A percentile compares a stretch with the other conserved stretches of the same genome.
phyloP scores from a whole-genome alignment of 2,329 filamentous ascomycete genomes.

The Calonectria henricotiae region DNA sequence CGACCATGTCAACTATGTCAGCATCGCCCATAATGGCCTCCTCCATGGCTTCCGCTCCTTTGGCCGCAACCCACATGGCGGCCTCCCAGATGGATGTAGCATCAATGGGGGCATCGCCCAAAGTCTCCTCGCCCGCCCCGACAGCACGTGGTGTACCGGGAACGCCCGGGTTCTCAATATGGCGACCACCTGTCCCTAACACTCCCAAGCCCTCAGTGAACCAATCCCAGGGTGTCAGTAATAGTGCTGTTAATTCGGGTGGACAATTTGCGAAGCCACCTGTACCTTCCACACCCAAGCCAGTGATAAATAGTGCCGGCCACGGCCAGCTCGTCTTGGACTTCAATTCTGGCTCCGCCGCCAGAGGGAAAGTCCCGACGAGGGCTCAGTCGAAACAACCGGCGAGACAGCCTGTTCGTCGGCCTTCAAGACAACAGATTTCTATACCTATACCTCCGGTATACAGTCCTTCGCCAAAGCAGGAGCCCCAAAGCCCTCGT shows the following conservation, averaged over 20 bases:
- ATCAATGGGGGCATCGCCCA: slow-evolving; percentile 48
- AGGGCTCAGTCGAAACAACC: slow-evolving; percentile 55
- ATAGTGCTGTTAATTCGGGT: slow-evolving; percentile 44
- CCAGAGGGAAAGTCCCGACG: slow-evolving; percentile 57
- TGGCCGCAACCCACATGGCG: slow-evolving; percentile 45
- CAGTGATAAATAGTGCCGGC: slow-evolving; percentile 55
- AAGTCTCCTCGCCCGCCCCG: slow-evolving; percentile 42
- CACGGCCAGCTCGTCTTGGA: slow-evolving; percentile 61
- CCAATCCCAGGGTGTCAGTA: slow-evolving; percentile 47
- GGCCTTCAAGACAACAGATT: slow-evolving; percentile 47
- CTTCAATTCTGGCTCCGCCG: slow-evolving; percentile 54
- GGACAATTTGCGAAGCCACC: slow-evolving; percentile 59
- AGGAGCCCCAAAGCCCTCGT: slow-evolving; percentile 55
- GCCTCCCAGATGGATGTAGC: slow-evolving; percentile 47
- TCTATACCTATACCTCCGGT: slow-evolving; percentile 42
- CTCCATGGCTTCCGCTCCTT: slow-evolving; percentile 43
- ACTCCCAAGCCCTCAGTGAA: slow-evolving; percentile 47
- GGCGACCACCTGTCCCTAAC: slow-evolving; percentile 57
- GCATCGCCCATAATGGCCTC: slow-evolving; percentile 45
- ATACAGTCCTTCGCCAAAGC: slow-evolving; percentile 53
- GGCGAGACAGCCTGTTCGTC: slow-evolving; percentile 49
- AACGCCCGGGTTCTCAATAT: slow-evolving; percentile 60
- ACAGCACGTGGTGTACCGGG: slow-evolving; percentile 50
- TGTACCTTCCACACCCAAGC: slow-evolving; percentile 60
- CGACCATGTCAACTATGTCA: slow-evolving; percentile 18